A percentile compares a stretch with the other conserved stretches of the same genome.
Evolutionary conservation across 441 rosid genomes (phyloP).

Genomic region (Geranium incanum): DNA sequence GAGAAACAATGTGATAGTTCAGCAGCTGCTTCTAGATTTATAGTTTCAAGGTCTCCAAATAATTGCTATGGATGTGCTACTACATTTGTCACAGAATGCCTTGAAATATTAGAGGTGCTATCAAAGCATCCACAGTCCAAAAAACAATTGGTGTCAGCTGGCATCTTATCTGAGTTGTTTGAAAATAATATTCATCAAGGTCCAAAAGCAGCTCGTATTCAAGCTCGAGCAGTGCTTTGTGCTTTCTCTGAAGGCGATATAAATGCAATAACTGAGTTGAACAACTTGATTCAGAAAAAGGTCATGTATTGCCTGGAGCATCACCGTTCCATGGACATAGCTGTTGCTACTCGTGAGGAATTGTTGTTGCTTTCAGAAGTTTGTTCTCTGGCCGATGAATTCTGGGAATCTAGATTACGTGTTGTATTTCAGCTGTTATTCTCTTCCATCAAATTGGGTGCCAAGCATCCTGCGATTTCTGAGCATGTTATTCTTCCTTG

Average conservation of each 20-base stretch:
- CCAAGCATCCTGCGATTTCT: conserved; percentile 98
- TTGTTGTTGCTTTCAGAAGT: conserved; percentile 95
- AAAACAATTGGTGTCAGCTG: conserved; percentile 92
- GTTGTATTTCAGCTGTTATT: conserved; percentile 92
- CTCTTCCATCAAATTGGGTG: conserved; percentile 97
- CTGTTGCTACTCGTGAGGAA: conserved; percentile 93
- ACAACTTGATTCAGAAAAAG: conserved; percentile 89
- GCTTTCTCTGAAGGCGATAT: conserved; percentile 95
- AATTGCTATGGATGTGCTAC: conserved; percentile 99
- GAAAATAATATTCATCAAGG: conserved; percentile 99
- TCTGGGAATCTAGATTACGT: conserved; percentile 98
- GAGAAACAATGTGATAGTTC: conserved; percentile 75
- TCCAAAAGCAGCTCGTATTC: conserved; percentile 84
- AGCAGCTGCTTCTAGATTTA: conserved; percentile 66
- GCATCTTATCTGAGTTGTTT: conserved; percentile 86
- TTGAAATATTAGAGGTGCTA: conserved; percentile 85
- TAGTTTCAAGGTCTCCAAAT: conserved; percentile 87
- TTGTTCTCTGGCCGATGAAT: conserved; percentile 95
- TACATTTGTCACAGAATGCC: conserved; percentile 95
- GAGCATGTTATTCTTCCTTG: conserved; percentile 99
- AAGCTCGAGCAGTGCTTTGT: conserved; percentile 94
- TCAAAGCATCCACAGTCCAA: conserved; percentile 75
- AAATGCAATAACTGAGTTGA: conserved; percentile 84
- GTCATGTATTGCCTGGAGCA: conserved; percentile 99
- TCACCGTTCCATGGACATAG: conserved; percentile 99